phyloP scores from a whole-genome alignment of 352 stramenopile species.

The Pythium volutum region DNA sequence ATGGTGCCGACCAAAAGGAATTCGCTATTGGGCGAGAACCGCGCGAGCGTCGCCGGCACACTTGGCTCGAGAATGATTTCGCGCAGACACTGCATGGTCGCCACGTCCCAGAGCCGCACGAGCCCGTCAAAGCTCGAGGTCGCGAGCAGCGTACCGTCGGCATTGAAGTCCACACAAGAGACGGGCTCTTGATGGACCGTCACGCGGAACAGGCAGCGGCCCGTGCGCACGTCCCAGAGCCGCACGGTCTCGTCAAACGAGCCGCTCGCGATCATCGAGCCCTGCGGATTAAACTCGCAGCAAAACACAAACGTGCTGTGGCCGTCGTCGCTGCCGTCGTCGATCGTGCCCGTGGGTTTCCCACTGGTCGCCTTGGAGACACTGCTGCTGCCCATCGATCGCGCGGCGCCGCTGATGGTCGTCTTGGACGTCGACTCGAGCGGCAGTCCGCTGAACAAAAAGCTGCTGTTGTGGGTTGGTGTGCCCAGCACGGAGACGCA shows the following conservation, averaged over 20 bases:
- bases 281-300: conserved; percentile 92
- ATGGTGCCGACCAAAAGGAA: conserved; percentile 92
- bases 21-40: conserved; percentile 93
- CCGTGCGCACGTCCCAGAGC: conserved; percentile 94
- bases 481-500: conserved; percentile 65
- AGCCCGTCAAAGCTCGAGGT: conserved; percentile 76
- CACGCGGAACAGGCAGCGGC: conserved; percentile 86
- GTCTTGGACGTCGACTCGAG: conserved; percentile 15
- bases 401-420: not conserved
- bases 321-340: conserved; percentile 38
- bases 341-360: not conserved
- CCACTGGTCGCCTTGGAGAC: not conserved
- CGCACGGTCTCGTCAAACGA: conserved; percentile 96
- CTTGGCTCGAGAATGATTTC: conserved; percentile 80
- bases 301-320: conserved; percentile 96
- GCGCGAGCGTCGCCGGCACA: conserved; percentile 69
- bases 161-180: conserved; percentile 92
- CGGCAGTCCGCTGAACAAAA: conserved; percentile 31
- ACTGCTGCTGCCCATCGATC: not conserved
- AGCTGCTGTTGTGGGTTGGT: conserved; percentile 33
- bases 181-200: conserved; percentile 95
- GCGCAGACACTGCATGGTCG: conserved; percentile 93
- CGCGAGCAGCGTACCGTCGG: conserved; percentile 92
- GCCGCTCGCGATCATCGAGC: conserved; percentile 87
- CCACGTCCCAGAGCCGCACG: conserved; percentile 96